Percentiles rank a stretch among this genome's conserved stretches.
These are phyloP conservation scores for Chaetomium sp. DNA, from an alignment of 2,329 filamentous ascomycete genomes.

Conservation along the genomic window DNA sequence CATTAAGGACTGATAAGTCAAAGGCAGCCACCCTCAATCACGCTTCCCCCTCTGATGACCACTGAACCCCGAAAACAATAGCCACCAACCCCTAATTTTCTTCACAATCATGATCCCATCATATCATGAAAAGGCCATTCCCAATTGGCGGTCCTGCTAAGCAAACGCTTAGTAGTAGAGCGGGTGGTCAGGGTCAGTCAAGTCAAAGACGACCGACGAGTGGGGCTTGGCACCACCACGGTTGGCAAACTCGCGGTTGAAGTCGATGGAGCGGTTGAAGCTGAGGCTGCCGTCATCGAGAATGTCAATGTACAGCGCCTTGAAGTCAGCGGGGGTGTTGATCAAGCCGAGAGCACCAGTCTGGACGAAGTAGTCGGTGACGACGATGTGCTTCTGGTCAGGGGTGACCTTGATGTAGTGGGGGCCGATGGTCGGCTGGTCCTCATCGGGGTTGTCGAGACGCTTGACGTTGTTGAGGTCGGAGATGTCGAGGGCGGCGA, in stretches of 20 bases:
- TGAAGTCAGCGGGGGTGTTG: conserved; percentile 56
- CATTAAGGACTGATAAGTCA: not conserved
- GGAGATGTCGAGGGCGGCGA: conserved; percentile 55
- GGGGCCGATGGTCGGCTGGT: conserved; percentile 53
- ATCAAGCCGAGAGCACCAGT: conserved; percentile 54
- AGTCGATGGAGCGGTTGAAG: conserved; percentile 57
- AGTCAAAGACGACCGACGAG: conserved; percentile 49
- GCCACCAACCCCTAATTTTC: not conserved
- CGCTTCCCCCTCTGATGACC: not conserved
- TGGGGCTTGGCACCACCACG: conserved; percentile 53
- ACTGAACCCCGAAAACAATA: not conserved
- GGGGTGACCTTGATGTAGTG: conserved; percentile 60
- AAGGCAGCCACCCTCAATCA: not conserved
- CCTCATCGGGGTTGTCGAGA: conserved; percentile 52
- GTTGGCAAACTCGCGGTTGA: conserved; percentile 42
- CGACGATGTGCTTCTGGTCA: conserved; percentile 57
- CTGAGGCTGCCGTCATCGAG: conserved; percentile 45
- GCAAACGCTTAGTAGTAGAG: conserved; percentile 35
- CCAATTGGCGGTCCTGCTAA: not conserved
- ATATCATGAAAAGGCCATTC: not conserved
- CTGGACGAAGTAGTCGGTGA: conserved; percentile 62
- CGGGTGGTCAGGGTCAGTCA: conserved; percentile 47
- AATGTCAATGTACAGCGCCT: conserved; percentile 56
- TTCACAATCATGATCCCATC: not conserved
- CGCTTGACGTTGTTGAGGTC: conserved; percentile 54